These are phyloP conservation scores for Cladobotryum mycophilum DNA, from an alignment of 2,329 filamentous ascomycete genomes.

Conservation along the genomic window DNA sequence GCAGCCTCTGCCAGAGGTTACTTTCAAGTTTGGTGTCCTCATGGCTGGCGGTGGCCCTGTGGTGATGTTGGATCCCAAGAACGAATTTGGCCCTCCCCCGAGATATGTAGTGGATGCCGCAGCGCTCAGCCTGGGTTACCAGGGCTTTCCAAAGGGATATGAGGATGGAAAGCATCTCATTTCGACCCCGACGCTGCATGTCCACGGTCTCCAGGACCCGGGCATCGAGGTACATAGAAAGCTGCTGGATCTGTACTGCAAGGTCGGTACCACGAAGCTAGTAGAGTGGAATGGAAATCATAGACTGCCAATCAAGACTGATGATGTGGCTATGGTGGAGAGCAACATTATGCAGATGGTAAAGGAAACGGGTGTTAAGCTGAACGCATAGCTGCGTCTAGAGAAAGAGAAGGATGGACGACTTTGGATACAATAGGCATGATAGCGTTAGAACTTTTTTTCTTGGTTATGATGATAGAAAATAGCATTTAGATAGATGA, in stretches of 20 bases:
- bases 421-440: too few relatives aligned
- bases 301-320: conserved; percentile 60
- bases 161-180: conserved; percentile 34
- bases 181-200: conserved; percentile 29
- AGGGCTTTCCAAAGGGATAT: conserved; percentile 37
- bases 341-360: conserved; percentile 22
- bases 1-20: conserved; percentile 12
- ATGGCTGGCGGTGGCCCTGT: conserved; percentile 29
- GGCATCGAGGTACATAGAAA: conserved; percentile 47
- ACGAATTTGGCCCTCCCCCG: conserved; percentile 40
- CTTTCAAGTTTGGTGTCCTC: conserved; percentile 31
- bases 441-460: too few relatives aligned
- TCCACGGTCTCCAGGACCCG: conserved; percentile 50
- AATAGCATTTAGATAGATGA: too few relatives aligned
- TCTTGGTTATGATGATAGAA: too few relatives aligned
- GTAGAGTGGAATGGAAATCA: conserved; percentile 72
- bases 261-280: conserved; percentile 44
- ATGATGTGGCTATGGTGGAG: conserved; percentile 50
- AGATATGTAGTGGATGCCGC: conserved; percentile 31
- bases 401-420: background rate
- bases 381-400: too few relatives aligned
- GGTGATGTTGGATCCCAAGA: conserved; percentile 29
- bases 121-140: conserved; percentile 18
- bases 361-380: conserved; percentile 5
- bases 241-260: conserved; percentile 55